These are phyloP conservation scores for Tricholoma matsutake DNA, from an alignment of 768 basidiomycete species.

Conservation along the genomic window DNA sequence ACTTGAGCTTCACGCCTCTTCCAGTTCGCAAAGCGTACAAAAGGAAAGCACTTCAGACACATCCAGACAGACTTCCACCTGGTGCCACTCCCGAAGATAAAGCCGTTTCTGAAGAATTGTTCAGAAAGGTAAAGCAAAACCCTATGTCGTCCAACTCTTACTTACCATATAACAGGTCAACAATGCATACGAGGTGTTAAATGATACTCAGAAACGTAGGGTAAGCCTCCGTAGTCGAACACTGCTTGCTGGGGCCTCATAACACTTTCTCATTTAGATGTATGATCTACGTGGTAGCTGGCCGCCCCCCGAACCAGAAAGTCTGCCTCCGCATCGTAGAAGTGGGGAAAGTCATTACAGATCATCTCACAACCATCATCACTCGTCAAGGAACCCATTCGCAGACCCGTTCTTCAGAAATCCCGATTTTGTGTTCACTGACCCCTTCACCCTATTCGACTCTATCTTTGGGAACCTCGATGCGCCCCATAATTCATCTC, in stretches of 20 bases:
- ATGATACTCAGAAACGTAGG: constrained; percentile 55
- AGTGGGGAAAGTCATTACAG: constrained; percentile 9
- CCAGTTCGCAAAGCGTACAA: constrained; percentile 80
- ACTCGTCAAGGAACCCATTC: constrained; percentile 31
- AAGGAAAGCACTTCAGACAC: constrained; percentile 66
- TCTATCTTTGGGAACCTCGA: constrained; percentile 56
- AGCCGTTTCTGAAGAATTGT: constrained; percentile 54
- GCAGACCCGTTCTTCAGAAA: constrained; percentile 40
- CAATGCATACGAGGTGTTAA: constrained; percentile 76
- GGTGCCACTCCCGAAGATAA: constrained; percentile 59
- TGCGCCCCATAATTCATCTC: constrained; percentile 27
- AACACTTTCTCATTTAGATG: constrained; percentile 31
- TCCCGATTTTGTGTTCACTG: constrained; percentile 53
- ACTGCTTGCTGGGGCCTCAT: background rate
- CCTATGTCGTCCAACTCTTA: background rate
- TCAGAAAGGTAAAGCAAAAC: constrained; percentile 32
- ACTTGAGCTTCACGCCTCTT: background rate
- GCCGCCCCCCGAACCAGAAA: constrained; percentile 55
- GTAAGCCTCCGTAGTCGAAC: constrained; percentile 27
- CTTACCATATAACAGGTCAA: constrained; percentile 48
- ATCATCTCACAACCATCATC: constrained; percentile 18
- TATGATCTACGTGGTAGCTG: constrained; percentile 74
- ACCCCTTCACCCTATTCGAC: constrained; percentile 75
- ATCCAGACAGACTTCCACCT: constrained; percentile 68
- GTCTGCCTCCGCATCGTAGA: constrained; percentile 8